These are phyloP conservation scores for Mycena latifolia DNA, from an alignment of 768 basidiomycete genomes.

Conservation along the genomic window DNA sequence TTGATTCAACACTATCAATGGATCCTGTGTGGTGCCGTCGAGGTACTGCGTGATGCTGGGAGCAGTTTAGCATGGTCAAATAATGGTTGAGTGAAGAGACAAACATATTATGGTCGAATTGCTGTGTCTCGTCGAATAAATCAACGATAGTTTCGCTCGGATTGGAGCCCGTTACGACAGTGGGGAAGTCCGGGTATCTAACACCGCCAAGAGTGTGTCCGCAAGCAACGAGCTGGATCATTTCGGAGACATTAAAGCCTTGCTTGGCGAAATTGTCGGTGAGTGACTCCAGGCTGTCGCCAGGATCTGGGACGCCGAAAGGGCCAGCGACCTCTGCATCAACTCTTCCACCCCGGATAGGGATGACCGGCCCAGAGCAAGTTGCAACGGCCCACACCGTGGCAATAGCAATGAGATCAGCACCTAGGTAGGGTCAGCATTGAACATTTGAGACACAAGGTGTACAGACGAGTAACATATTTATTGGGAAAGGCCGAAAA, in stretches of 20 bases:
- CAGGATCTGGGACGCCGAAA: slow-evolving; percentile 57
- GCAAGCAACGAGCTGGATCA: slow-evolving; percentile 65
- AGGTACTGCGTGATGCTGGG: slow-evolving; percentile 55
- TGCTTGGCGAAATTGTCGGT: slow-evolving; percentile 54
- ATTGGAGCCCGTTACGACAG: slow-evolving; percentile 50
- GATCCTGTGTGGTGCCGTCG: slow-evolving; percentile 52
- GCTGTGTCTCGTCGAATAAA: slow-evolving; percentile 52
- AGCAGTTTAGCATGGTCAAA: neutral
- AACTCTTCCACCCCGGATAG: slow-evolving; percentile 55
- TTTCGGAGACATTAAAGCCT: slow-evolving; percentile 59
- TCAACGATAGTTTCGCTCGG: slow-evolving; percentile 46
- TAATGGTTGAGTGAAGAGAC: neutral
- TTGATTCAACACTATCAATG: slow-evolving; percentile 51
- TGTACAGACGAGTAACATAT: slow-evolving; percentile 56
- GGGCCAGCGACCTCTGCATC: slow-evolving; percentile 54
- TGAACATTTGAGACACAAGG: neutral
- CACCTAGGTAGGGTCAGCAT: slow-evolving; percentile 43
- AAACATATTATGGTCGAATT: slow-evolving; percentile 33
- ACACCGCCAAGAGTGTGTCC: slow-evolving; percentile 66
- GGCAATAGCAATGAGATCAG: slow-evolving; percentile 59
- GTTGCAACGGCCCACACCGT: slow-evolving; percentile 51
- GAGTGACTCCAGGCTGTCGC: slow-evolving; percentile 53
- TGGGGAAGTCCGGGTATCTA: slow-evolving; percentile 58
- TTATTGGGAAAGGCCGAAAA: slow-evolving; percentile 57
- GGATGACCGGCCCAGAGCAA: slow-evolving; percentile 62